Evolutionary conservation across 2,329 filamentous ascomycete genomes (phyloP), one percentile per base, ranked within the genome.

Genomic region (Phoma sp.): DNA sequence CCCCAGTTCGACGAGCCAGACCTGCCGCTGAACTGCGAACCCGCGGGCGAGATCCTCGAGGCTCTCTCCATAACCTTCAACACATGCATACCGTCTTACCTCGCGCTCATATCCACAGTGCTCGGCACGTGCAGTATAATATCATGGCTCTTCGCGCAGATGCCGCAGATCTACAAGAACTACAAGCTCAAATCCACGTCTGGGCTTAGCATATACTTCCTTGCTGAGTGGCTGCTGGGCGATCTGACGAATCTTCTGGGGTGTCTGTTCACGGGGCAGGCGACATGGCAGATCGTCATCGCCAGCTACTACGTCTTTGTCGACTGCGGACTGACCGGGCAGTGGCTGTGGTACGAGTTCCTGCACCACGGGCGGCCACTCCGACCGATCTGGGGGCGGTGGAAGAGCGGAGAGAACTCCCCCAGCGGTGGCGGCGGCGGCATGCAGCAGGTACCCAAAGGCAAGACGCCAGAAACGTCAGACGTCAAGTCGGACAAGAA

Each of bases 111-210:
- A 52, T 89, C 86, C 22, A 85, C 83, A 5, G 58, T 81, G 2
- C 78, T 88, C 47, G 86, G 86, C 18, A 80, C 79, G 0, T 75
- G 86, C 56, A 88, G 85, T 65, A 89, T 89, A 56, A 62, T 86
- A 45, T 83, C 86, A 38, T 89, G 86, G 86, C 79, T 89, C 2
- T 89, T 88, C 67, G 86, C 86, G 10, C 86, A 89, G 69, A 76
- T 89, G 25, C 86, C 86, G 1, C 86, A 89, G 65, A 87, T 89
- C 58, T 86, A 84, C 75, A 88, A 88, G 76, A 89, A 89, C 67
- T 84, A 85, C 67, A 78, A 79, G 47, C 70, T 87, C 18, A 80
- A 86, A 64, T 88, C 85, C 10, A 87, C 86, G 0, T 85, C 85
- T 1, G 86, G 86, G 0, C 69, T 89, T 33, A 87, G 84, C 4